A percentile compares a stretch with the other conserved stretches of the same genome.
Evolutionary conservation across 1,284 basidiomycete genomes (phyloP).

Genomic region (Wallemia ichthyophaga): DNA sequence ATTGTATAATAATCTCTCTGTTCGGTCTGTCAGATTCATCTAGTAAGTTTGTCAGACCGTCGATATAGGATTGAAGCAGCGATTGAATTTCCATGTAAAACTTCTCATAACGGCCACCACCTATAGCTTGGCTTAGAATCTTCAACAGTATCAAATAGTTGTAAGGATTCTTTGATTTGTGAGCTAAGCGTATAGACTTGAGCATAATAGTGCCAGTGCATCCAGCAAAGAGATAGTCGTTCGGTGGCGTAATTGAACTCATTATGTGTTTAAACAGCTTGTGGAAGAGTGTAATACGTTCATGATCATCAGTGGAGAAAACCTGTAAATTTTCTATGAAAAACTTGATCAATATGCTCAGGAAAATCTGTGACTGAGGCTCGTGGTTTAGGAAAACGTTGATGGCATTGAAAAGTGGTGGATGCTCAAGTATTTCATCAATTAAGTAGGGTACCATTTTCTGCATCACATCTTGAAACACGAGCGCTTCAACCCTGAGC

Average conservation of each 20-base stretch:
- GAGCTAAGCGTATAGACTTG: constrained; percentile 82
- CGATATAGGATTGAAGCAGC: constrained; percentile 83
- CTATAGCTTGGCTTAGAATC: constrained; percentile 27
- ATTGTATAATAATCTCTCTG: constrained; percentile 78
- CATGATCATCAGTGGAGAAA: constrained; percentile 39
- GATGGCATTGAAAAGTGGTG: constrained; percentile 17
- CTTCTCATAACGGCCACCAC: constrained; percentile 83
- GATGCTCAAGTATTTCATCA: constrained; percentile 50
- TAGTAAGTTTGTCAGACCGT: constrained; percentile 74
- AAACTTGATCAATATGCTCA: constrained; percentile 69
- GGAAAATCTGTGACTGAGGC: constrained; percentile 55
- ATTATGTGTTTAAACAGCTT: constrained; percentile 81
- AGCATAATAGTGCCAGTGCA: constrained; percentile 75
- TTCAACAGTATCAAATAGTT: constrained; percentile 72
- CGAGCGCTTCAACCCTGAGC: background rate
- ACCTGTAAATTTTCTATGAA: constrained; percentile 53
- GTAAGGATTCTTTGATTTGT: constrained; percentile 62
- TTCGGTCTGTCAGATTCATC: constrained; percentile 37
- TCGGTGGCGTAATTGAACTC: constrained; percentile 49
- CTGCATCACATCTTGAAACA: background rate
- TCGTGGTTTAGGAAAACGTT: constrained; percentile 30
- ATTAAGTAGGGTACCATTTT: constrained; percentile 20
- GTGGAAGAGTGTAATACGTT: constrained; percentile 77
- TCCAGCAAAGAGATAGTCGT: constrained; percentile 31
- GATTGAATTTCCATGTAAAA: constrained; percentile 93